Evolutionary conservation across 805 yeast species (phyloP).

Genomic region (Metschnikowia lunata): DNA sequence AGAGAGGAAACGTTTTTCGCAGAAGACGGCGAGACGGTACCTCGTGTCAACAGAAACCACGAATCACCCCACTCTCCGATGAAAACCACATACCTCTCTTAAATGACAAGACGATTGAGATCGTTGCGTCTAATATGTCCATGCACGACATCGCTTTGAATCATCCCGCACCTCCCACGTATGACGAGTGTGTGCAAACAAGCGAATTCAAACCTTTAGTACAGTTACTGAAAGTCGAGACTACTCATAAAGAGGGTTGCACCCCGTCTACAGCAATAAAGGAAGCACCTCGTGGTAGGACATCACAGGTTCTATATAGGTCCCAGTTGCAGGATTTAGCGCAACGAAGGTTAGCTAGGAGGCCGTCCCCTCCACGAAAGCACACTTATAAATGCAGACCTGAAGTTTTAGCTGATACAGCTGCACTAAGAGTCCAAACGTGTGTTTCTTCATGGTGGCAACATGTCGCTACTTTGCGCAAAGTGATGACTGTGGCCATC

Average conservation of each 20-base stretch:
- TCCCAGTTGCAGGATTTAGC: slow-evolving; percentile 12
- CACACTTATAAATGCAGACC: background rate
- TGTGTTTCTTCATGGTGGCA: background rate
- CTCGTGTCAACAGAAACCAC: no score
- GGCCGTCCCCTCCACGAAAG: slow-evolving; percentile 1
- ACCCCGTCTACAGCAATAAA: background rate
- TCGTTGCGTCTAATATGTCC: no score
- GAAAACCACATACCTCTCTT: no score
- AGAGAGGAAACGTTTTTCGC: background rate
- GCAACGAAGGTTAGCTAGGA: background rate
- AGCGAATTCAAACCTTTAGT: no score
- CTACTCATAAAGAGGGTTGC: no score
- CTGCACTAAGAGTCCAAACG: background rate
- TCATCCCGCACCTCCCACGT: slow-evolving; percentile 10
- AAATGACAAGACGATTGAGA: no score
- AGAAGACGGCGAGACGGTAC: no score
- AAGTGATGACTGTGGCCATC: background rate
- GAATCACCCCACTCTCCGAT: no score
- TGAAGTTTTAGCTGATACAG: background rate
- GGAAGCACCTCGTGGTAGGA: slow-evolving; percentile 10
- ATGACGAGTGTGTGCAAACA: slow-evolving; percentile 9
- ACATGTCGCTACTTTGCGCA: background rate
- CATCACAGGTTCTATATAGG: slow-evolving; percentile 10
- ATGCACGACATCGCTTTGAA: background rate
- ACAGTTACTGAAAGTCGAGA: no score